Base-by-base conservation (phyloP, 1,284 basidiomycete genomes). In the Puccinia coronata region DNA sequence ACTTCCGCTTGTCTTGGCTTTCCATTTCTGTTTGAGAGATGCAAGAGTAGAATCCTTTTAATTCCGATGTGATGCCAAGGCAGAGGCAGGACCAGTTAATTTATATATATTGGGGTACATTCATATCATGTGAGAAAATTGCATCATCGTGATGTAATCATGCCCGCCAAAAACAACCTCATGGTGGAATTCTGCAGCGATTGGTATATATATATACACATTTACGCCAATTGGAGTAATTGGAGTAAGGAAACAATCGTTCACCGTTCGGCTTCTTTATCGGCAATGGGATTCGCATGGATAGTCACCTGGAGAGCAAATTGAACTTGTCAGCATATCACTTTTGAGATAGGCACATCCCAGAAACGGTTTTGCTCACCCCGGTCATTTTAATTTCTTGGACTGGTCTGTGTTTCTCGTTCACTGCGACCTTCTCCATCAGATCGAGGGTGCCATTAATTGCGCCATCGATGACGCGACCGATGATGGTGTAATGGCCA, bases 401-500 rank as follows among this genome's bases (percentile, higher is more conserved):
- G 36, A 94, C 86, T 0, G 96, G 96, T 81, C 93, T 87, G 86
- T 96, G 94, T 87, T 98, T 99, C 76, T 91, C 90, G 85, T 91
- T 95, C 67, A 98, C 96, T 0, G 94, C 94, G 0, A 92, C 91
- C 39, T 91, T 91, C 86, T 99, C 96, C 90, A 97, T 94, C 18
- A 90, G 89, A 84, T 97, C 95, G 57, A 98, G 88, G 0, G 95
- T 93, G 8, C 92, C 91, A 85, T 98, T 95, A 18, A 75, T 69
- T 23, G 90, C 90, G 23, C 95, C 95, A 85, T 98, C 95, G 83
- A 98, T 98, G n/a, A 98, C 94, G 73, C 88, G 89, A 81, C 94
- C 95, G 83, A 98, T 92, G 82, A 98, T 96, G 6, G 94, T 94
- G 88, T 97, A 96, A 87, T 97, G 97, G 81, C 91, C 91, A 86